Percentiles rank a stretch among this genome's conserved stretches.
phyloP scores from a whole-genome alignment of 2,329 filamentous ascomycete species.

The Apiospora saccharicola region DNA sequence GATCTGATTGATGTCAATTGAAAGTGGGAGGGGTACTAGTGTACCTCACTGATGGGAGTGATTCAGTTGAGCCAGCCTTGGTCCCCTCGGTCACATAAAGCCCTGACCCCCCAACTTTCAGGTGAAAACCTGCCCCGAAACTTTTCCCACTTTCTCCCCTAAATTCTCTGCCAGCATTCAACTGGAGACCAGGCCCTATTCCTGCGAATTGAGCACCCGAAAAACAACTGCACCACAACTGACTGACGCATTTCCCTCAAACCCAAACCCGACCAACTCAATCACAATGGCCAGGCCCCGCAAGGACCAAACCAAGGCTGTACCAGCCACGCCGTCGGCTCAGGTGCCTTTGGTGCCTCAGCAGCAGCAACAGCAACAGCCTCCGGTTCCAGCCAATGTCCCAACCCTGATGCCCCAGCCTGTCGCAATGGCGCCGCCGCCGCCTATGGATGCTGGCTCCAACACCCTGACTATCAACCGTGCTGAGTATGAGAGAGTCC shows the following conservation, averaged over 20 bases:
- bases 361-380: constrained; percentile 21
- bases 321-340: constrained; percentile 20
- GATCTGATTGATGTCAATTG: constrained; percentile 17
- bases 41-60: constrained; percentile 23
- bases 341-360: constrained; percentile 29
- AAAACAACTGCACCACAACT: neutral
- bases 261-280: neutral
- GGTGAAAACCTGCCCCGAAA: constrained; percentile 23
- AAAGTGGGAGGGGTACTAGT: constrained; percentile 22
- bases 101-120: constrained; percentile 26
- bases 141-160: constrained; percentile 26
- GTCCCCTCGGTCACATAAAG: constrained; percentile 28
- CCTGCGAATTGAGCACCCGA: neutral
- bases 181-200: constrained; percentile 17
- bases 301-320: constrained; percentile 22
- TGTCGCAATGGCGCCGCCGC: constrained; percentile 9
- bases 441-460: constrained; percentile 16
- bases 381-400: neutral
- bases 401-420: constrained; percentile 29
- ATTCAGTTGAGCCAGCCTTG: constrained; percentile 27
- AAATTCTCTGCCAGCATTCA: constrained; percentile 9
- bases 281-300: constrained; percentile 22
- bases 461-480: constrained; percentile 56
- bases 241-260: neutral
- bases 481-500: constrained; percentile 76